Conservation (phyloP, 352 stramenopile genomes). For the Phytophthora palmivora region DNA sequence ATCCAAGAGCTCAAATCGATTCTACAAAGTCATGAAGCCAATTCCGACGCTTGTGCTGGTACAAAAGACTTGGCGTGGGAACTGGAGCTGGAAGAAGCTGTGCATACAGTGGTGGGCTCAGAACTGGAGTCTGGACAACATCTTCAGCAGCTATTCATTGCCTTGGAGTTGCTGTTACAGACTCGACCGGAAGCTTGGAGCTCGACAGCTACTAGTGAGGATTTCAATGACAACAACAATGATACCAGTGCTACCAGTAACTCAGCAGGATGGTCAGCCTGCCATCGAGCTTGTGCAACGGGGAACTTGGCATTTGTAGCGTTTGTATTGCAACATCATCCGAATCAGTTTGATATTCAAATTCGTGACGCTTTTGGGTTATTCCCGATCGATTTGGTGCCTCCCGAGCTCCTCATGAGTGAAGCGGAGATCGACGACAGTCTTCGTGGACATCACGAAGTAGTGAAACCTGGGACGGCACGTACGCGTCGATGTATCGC, state of each 20-base stretch:
- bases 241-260: constrained; percentile 36
- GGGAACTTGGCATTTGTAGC: constrained; percentile 65
- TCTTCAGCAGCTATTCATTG: constrained; percentile 70
- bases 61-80: constrained; percentile 31
- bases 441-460: constrained; percentile 1
- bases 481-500: constrained; percentile 38
- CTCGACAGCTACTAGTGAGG: constrained; percentile 25
- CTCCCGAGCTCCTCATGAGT: constrained; percentile 50
- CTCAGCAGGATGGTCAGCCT: constrained; percentile 50
- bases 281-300: constrained; percentile 64
- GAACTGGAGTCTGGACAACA: constrained; percentile 63
- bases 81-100: constrained; percentile 56
- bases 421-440: constrained; percentile 31
- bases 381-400: constrained; percentile 63
- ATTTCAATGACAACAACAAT: constrained; percentile 7
- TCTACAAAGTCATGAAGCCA: constrained; percentile 31
- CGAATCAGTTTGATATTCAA: constrained; percentile 36
- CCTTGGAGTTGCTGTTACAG: constrained; percentile 63
- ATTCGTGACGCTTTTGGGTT: constrained; percentile 59
- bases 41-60: constrained; percentile 1
- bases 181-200: constrained; percentile 41
- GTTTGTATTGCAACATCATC: constrained; percentile 55
- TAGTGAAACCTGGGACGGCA: constrained; percentile 23
- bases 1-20: constrained; percentile 54
- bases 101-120: constrained; percentile 63